Evolutionary conservation across 1,284 basidiomycete species (phyloP).

Genomic region (Irpex lacteus): DNA sequence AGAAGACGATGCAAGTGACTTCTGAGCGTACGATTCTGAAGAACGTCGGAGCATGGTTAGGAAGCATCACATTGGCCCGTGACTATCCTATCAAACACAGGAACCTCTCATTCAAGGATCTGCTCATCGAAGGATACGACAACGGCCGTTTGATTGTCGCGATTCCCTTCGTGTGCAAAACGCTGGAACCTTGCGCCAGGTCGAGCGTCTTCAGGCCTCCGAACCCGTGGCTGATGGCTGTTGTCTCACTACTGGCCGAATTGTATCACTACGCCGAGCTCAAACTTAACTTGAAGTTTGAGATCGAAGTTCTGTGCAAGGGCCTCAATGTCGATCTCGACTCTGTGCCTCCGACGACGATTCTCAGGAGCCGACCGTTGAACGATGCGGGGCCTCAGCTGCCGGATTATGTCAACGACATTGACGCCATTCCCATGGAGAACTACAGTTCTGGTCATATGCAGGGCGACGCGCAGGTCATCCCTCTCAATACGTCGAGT

Average conservation of each 20-base stretch:
- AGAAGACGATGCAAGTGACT: constrained; percentile 83
- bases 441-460: constrained; percentile 54
- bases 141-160: constrained; percentile 90
- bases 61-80: constrained; percentile 88
- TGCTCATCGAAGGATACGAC: constrained; percentile 95
- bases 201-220: constrained; percentile 94
- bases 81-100: constrained; percentile 92
- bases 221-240: constrained; percentile 98
- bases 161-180: constrained; percentile 98
- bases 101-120: constrained; percentile 94
- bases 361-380: constrained; percentile 72
- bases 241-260: constrained; percentile 89
- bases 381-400: constrained; percentile 54
- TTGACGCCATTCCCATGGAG: constrained; percentile 68
- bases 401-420: constrained; percentile 70
- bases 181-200: constrained; percentile 86
- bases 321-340: constrained; percentile 88
- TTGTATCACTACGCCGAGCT: constrained; percentile 97
- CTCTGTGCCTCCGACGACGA: constrained; percentile 79
- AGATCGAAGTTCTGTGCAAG: constrained; percentile 98
- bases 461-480: constrained; percentile 54
- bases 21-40: constrained; percentile 89
- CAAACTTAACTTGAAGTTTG: constrained; percentile 97
- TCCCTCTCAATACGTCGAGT: constrained; percentile 53
- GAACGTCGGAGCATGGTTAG: constrained; percentile 95